phyloP scores from a whole-genome alignment of 1,284 basidiomycete species.

The Flammula alnicola region DNA sequence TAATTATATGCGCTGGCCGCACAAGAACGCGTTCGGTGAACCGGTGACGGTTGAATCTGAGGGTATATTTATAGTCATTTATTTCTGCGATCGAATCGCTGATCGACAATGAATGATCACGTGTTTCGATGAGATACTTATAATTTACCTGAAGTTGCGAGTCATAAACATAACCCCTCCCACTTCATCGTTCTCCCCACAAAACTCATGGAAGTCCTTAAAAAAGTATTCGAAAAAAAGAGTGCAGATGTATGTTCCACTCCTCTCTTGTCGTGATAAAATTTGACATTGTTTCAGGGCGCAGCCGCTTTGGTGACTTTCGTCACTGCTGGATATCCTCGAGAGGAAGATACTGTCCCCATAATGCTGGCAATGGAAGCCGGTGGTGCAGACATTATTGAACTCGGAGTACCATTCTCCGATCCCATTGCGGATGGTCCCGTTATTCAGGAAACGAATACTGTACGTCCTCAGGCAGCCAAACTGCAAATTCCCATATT shows the following conservation, averaged over 20 bases:
- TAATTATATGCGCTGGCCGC: too few species aligned
- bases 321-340: constrained; percentile 91
- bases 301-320: constrained; percentile 84
- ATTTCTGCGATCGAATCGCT: constrained; percentile 5
- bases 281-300: constrained; percentile 47
- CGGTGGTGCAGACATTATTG: constrained; percentile 95
- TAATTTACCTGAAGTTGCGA: constrained; percentile 4
- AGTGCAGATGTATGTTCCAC: constrained; percentile 58
- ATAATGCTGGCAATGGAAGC: constrained; percentile 90
- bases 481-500: constrained; percentile 9
- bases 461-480: constrained; percentile 55
- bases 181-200: neutral
- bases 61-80: neutral
- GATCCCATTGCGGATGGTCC: constrained; percentile 97
- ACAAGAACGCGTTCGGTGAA: too few species aligned
- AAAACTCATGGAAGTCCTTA: constrained; percentile 78
- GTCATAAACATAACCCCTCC: neutral
- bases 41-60: too few species aligned
- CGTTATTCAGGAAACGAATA: constrained; percentile 91
- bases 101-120: constrained; percentile 1
- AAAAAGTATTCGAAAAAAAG: constrained; percentile 75
- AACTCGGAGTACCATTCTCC: constrained; percentile 95
- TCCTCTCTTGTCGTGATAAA: neutral
- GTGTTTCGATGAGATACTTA: constrained; percentile 9
- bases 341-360: constrained; percentile 79